Evolutionary conservation across 192 early-diverging fungal species (phyloP), one percentile per base, ranked within the genome.

Genomic region (Chytriomyces confervae): DNA sequence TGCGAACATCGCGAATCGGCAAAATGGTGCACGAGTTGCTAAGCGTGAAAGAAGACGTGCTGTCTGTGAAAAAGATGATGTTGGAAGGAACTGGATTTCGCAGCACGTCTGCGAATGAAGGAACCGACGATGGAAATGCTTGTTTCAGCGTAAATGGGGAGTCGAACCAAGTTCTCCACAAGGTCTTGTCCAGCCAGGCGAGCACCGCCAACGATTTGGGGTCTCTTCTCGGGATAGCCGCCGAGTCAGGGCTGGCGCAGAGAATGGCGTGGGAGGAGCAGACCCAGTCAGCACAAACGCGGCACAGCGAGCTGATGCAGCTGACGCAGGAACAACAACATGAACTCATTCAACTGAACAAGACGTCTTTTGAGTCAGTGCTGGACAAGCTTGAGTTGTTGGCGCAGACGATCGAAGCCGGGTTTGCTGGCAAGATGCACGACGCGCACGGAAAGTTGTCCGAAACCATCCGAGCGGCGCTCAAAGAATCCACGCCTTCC

Each of bases 21-120:
- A 82, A 82, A 69, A 85, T 85, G 84, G 84, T 85, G 62, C 84
- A 85, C 67, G 81, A 82, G 48, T 62, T 84, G 10, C 60, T 76
- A 9, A 9, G n/a, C 3, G n/a, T 20, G 5, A 69, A 69, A 48
- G 67, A 69, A 1, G 44, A 69, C 18, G 36, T 60, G 20, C 20
- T 23, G 18, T 60, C 20, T 60, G 23, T 65, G n/a, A 20, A 36
- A 27, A 65, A 27, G 13, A 27, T 3, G 67, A 69, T 69, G 43
- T 9, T 48, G n/a, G 20, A 64, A 9, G 62, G 20, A 24, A 29
- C 11, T 64, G 64, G 64, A 65, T 16, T 13, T 27, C 43, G 67
- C 47, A 46, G 49, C 11, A 18, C 13, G 16, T 24, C 13, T 50
- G 44, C 11, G 24, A 43, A 43, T 13, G 43, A 27, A 1, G 27